Base-by-base conservation (phyloP, 441 rosid species). In the Syzygium malaccense region DNA sequence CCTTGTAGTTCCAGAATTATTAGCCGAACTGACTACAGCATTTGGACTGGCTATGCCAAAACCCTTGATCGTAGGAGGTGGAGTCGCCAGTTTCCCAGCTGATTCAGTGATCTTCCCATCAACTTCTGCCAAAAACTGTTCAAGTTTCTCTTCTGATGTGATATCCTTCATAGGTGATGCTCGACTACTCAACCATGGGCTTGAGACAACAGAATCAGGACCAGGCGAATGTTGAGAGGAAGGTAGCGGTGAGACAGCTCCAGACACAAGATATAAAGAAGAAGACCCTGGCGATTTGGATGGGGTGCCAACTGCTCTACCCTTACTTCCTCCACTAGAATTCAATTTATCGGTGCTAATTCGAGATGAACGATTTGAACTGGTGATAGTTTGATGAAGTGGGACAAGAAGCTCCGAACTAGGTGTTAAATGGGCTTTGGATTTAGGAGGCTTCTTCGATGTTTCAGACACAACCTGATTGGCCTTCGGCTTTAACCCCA, bases 111-210 rank as follows among this genome's bases (percentile, higher is more conserved):
- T 92, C 92, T 91, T 96, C 91, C 91, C 96, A 92, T 96, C 98
- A 85, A 98, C 93, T 84, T 95, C 97, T 12, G 96, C 96, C 92
- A 98, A 93, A 91, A 97, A 97, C 87, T 89, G 94, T 91, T 98
- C 99, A 88, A 98, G 96, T 92, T 97, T 96, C 88, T 94, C 98
- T 91, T 97, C 98, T 64, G 97, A 94, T 58, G 93, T 71, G 88
- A 98, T 97, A 79, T 95, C 99, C 92, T 92, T 98, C 55, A 90
- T 71, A 84, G 91, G 89, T 79, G 92, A 89, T 62, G 89, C 89
- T 86, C 95, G 92, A 87, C 95, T 98, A 86, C 91, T 89, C 80
- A 98, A 95, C 99, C 99, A 97, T 88, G 99, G 98, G 89, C 95
- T 93, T 91, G 96, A 94, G 88, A 93, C 92, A 71, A 93, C 89